Conservation (phyloP, 352 stramenopile species). For the Stramenopiles sp. region DNA sequence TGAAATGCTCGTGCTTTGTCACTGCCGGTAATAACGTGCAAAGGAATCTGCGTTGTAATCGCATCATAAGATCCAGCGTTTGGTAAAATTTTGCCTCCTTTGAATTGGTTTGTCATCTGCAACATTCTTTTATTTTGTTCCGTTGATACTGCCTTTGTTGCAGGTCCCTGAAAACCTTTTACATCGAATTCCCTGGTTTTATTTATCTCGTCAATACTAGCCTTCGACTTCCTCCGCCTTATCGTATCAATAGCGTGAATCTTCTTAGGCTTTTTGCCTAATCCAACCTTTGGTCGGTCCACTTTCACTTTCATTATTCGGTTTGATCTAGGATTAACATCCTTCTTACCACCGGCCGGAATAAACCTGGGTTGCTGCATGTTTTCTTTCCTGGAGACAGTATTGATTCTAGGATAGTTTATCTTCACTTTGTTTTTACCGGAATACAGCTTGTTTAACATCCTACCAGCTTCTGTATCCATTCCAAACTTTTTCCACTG, state of each 20-base stretch:
- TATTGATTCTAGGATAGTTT: conserved; percentile 13
- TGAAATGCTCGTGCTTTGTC: background rate
- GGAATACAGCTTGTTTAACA: conserved; percentile 16
- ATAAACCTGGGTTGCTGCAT: conserved; percentile 2
- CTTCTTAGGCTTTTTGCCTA: background rate
- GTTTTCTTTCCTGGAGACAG: background rate
- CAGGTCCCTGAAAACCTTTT: background rate
- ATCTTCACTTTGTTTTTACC: conserved; percentile 15
- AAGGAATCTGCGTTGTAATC: conserved; percentile 13
- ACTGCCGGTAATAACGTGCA: conserved; percentile 17
- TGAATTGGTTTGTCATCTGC: conserved; percentile 19
- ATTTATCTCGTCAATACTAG: conserved; percentile 15
- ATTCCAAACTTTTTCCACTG: conserved; percentile 19
- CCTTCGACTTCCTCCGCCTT: conserved; percentile 8
- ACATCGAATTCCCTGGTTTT: conserved; percentile 6
- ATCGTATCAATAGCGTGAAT: background rate
- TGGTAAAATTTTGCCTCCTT: conserved; percentile 18
- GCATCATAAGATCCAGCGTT: conserved; percentile 12
- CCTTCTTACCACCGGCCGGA: background rate
- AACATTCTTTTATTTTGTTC: conserved; percentile 17
- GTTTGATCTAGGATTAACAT: conserved; percentile 8
- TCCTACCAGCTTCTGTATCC: conserved; percentile 16
- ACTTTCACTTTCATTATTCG: conserved; percentile 13
- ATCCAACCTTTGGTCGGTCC: background rate
- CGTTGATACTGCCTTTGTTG: conserved; percentile 16